Evolutionary conservation across 1,139 yeast species (phyloP), one percentile per base, ranked within the genome.

Genomic region (Geotrichum bryndzae): DNA sequence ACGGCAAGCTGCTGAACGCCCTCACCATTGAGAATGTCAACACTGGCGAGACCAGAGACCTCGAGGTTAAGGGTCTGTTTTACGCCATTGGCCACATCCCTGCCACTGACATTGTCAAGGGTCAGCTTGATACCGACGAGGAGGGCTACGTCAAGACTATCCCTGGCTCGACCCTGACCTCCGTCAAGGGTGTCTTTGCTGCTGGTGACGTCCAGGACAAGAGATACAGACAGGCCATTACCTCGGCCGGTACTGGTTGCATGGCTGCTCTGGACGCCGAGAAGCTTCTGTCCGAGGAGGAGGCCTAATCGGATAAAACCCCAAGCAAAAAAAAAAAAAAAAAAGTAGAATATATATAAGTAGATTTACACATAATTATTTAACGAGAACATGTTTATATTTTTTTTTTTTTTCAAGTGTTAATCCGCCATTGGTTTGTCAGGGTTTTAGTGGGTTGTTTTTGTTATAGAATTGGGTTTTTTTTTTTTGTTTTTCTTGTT

Each of bases 171-270:
- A 80, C 98, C 38, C 77, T 80, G 70, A 95, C 99, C 58, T 86
- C 95, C n/a, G 83, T 92, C 66, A 84, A 84, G 72, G 98, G 97
- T 75, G 89, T 94, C 66, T 94, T 87, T 70, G 99, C 99, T 65
- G 99, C 99, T 65, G 99, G 99, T 79, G 99, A 94, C 76, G 99
- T 94, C 60, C 99, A 94, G 78, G 99, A 94, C 77, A 88, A 90
- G 78, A 84, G 84, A 74, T 94, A 92, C 78, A 89, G 99, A 86
- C 99, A 94, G 80, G 99, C 99, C 64, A 90, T 94, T 74, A 94
- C 99, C 58, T 91, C 97, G 74, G 99, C 99, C 41, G 99, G 99
- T 73, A 84, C 97, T 67, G 99, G 99, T 66, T 94, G 99, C 82
- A 94, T 92, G 97, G 99, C 99, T 70, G 99, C 96, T 66, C 83